Conservation (phyloP, 2,329 filamentous ascomycete genomes). For the Sphaerostilbella broomeana region DNA sequence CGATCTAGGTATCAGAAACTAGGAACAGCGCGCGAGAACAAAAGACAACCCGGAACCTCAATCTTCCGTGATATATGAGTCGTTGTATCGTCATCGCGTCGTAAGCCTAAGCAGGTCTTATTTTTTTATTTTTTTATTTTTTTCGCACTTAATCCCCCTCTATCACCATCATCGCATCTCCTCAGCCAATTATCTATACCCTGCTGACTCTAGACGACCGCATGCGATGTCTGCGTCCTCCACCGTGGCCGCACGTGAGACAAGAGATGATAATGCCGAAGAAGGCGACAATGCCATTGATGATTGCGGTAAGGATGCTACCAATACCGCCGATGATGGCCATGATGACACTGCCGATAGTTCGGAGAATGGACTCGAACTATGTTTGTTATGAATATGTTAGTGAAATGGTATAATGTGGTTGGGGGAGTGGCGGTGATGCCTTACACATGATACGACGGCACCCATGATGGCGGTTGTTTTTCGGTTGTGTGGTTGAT, state of each 20-base stretch:
- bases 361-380: conserved; percentile 53
- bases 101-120: too few relatives aligned
- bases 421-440: conserved; percentile 1
- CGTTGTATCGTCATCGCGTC: too few relatives aligned
- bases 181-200: conserved; percentile 2
- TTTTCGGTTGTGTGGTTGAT: conserved; percentile 13
- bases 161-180: not conserved
- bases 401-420: conserved; percentile 6
- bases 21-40: too few relatives aligned
- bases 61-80: too few relatives aligned
- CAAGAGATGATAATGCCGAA: conserved; percentile 61
- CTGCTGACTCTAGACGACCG: not conserved
- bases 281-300: conserved; percentile 59
- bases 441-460: conserved; percentile 77
- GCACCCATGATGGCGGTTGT: conserved; percentile 58
- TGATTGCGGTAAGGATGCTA: conserved; percentile 57
- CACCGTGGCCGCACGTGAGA: conserved; percentile 48
- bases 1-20: conserved; percentile 8
- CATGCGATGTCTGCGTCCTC: conserved; percentile 11
- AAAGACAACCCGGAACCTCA: conserved; percentile 10
- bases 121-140: not conserved
- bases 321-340: conserved; percentile 62
- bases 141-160: not conserved
- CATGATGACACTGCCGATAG: conserved; percentile 62
- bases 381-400: conserved; percentile 28